These are phyloP conservation scores for Diaporthe sp. DNA, from an alignment of 2,329 filamentous ascomycete genomes.

Conservation along the genomic window DNA sequence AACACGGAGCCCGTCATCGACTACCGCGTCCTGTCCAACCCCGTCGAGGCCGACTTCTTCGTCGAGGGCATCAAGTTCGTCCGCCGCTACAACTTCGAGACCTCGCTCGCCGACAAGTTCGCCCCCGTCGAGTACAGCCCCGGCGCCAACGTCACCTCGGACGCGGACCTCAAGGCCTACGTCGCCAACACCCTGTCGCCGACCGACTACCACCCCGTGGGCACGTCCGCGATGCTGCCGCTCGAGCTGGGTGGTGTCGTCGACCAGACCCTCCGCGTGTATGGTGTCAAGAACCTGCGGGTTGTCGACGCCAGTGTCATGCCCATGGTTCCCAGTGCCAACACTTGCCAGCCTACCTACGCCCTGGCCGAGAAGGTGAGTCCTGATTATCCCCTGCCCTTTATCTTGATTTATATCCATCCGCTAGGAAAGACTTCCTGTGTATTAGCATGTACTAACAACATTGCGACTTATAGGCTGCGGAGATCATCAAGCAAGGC, in stretches of 20 bases:
- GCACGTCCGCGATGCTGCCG: conserved; percentile 59
- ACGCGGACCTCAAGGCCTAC: conserved; percentile 50
- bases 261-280: conserved; percentile 54
- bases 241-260: conserved; percentile 57
- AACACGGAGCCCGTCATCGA: conserved; percentile 54
- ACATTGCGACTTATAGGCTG: conserved; percentile 46
- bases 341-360: conserved; percentile 45
- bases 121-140: conserved; percentile 52
- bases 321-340: conserved; percentile 54
- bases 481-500: conserved; percentile 46
- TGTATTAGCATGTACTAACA: neutral
- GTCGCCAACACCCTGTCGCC: conserved; percentile 43
- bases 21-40: conserved; percentile 56
- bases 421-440: no score
- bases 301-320: conserved; percentile 59
- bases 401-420: neutral
- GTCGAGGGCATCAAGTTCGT: conserved; percentile 55
- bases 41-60: conserved; percentile 54
- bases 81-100: conserved; percentile 54
- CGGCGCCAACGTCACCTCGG: conserved; percentile 49
- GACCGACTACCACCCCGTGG: conserved; percentile 54
- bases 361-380: conserved; percentile 52
- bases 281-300: conserved; percentile 52
- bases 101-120: conserved; percentile 50
- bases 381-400: neutral